Conservation (phyloP, 2,329 filamentous ascomycete species). For the Colletotrichum lindemuthianum region DNA sequence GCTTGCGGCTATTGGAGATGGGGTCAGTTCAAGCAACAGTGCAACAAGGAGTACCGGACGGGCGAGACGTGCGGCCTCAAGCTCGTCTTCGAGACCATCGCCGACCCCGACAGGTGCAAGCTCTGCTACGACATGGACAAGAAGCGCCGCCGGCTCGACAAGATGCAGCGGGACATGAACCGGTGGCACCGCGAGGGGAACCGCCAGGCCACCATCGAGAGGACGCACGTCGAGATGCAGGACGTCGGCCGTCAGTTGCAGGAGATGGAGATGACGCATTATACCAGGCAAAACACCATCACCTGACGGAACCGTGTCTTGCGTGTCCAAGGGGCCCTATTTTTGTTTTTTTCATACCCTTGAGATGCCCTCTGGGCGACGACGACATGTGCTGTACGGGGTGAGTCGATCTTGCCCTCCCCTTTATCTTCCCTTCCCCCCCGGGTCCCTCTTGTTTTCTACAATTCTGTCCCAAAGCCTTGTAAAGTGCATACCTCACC, state of each 20-base stretch:
- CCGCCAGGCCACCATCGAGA: slow-evolving; percentile 76
- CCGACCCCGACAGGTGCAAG: slow-evolving; percentile 75
- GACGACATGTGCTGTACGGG: no score
- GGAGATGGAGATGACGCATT: slow-evolving; percentile 54
- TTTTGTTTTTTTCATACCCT: no score
- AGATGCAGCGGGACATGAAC: slow-evolving; percentile 78
- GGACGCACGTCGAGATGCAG: slow-evolving; percentile 74
- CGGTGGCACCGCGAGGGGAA: slow-evolving; percentile 84
- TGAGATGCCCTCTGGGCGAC: no score
- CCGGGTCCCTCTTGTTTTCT: neutral
- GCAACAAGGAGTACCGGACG: slow-evolving; percentile 92
- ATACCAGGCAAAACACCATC: slow-evolving; percentile 50
- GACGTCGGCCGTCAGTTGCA: slow-evolving; percentile 71
- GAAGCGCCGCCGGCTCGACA: slow-evolving; percentile 78
- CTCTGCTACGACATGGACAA: slow-evolving; percentile 90
- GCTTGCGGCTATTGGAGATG: slow-evolving; percentile 92
- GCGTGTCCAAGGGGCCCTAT: no score
- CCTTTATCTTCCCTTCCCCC: neutral
- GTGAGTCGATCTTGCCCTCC: neutral
- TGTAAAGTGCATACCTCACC: no score
- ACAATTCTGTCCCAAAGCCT: no score
- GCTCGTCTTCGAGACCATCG: slow-evolving; percentile 80
- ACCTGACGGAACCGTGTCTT: neutral
- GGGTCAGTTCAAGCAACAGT: slow-evolving; percentile 92
- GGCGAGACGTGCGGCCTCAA: slow-evolving; percentile 97